Evolutionary conservation across 1,139 yeast genomes (phyloP).

Genomic region (Hansenula lynferdii): DNA sequence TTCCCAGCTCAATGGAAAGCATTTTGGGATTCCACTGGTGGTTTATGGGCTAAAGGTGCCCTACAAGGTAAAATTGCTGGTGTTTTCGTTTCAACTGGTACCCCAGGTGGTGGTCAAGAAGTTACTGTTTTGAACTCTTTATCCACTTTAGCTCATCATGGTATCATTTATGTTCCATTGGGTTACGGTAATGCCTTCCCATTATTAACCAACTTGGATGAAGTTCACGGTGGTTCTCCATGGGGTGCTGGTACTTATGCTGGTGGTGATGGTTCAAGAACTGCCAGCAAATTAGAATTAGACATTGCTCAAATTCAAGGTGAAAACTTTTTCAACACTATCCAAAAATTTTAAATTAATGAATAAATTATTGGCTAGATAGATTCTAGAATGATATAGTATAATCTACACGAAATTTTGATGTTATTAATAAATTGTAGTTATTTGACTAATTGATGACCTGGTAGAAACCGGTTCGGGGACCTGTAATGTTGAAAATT

Average conservation of each 20-base stretch:
- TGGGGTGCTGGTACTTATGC: slow-evolving; percentile 91
- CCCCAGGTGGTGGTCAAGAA: slow-evolving; percentile 86
- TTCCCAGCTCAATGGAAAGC: slow-evolving; percentile 79
- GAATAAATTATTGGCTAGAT: no score
- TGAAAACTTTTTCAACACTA: slow-evolving; percentile 34
- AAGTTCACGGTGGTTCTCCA: slow-evolving; percentile 79
- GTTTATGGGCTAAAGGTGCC: slow-evolving; percentile 75
- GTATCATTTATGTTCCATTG: slow-evolving; percentile 73
- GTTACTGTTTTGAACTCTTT: slow-evolving; percentile 59
- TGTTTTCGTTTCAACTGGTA: slow-evolving; percentile 71
- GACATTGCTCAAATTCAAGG: slow-evolving; percentile 60
- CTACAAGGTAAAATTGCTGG: slow-evolving; percentile 76
- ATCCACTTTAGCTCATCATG: slow-evolving; percentile 73
- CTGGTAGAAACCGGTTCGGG: no score
- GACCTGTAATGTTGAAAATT: no score
- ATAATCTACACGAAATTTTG: no score
- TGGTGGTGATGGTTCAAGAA: slow-evolving; percentile 76
- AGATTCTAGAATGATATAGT: no score
- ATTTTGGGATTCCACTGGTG: slow-evolving; percentile 81
- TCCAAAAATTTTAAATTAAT: slow-evolving; percentile 13
- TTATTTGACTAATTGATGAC: no score
- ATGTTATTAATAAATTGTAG: no score
- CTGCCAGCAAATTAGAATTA: slow-evolving; percentile 61
- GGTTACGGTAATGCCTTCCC: slow-evolving; percentile 67
- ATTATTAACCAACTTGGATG: slow-evolving; percentile 53